Conservation (phyloP, 2,329 filamentous ascomycete genomes). For the Botryotinia globosa region DNA sequence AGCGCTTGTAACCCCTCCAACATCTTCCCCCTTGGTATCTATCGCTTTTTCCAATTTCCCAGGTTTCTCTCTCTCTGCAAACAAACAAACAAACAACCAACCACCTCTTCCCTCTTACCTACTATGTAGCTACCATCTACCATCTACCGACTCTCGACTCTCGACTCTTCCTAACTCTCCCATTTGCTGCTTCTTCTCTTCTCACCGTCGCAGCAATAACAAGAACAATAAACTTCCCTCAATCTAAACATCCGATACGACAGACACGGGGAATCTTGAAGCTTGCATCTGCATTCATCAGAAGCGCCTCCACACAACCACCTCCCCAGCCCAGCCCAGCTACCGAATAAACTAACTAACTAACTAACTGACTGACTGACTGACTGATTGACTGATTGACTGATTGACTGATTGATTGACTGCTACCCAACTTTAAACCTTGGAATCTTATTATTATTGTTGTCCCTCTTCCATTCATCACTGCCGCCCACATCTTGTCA, state of each 20-base stretch:
- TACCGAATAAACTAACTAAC: background rate
- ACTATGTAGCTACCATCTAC: too few species aligned
- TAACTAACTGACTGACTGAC: background rate
- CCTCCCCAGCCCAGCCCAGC: too few species aligned
- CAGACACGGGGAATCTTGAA: background rate
- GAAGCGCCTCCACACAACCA: background rate
- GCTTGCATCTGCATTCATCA: background rate
- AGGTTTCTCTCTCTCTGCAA: background rate
- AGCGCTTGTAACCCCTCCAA: slow-evolving; percentile 10
- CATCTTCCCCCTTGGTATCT: too few species aligned
- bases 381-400: background rate
- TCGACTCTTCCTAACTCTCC: too few species aligned
- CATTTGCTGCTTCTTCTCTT: background rate
- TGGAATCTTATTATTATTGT: background rate
- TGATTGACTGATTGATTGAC: background rate
- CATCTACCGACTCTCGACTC: background rate
- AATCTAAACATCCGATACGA: background rate
- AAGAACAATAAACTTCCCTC: background rate
- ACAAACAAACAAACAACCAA: too few species aligned
- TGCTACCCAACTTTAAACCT: background rate
- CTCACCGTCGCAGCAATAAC: background rate
- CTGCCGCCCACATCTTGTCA: background rate
- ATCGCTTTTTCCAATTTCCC: background rate
- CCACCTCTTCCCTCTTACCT: too few species aligned
- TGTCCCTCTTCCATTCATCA: background rate